Percentiles rank a stretch among this genome's conserved stretches.
phyloP scores from a whole-genome alignment of 176 grass and related monocot genomes.

The Paspalum notatum region DNA sequence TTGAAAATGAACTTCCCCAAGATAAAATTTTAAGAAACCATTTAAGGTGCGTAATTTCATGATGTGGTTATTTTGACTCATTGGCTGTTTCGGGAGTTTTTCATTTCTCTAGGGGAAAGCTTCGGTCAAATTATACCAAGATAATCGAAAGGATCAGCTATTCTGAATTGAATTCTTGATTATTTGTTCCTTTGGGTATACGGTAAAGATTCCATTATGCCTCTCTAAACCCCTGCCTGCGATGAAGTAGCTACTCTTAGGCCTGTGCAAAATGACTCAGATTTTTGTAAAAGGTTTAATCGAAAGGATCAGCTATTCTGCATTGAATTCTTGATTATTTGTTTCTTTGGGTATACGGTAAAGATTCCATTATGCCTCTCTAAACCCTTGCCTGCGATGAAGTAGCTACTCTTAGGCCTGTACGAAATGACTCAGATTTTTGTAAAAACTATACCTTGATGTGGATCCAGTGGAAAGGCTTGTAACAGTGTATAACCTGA shows the following conservation, averaged over 20 bases:
- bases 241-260: not conserved
- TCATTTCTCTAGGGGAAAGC: not conserved
- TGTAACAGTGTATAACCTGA: not conserved
- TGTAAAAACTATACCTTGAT: not conserved
- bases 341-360: not conserved
- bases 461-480: not conserved
- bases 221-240: not conserved
- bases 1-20: not conserved
- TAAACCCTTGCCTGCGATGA: not conserved
- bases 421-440: not conserved
- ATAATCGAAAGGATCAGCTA: not conserved
- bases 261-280: not conserved
- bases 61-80: not conserved
- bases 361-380: not conserved
- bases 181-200: conserved; percentile 16
- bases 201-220: not conserved
- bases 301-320: not conserved
- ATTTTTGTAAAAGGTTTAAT: not conserved
- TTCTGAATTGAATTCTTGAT: not conserved
- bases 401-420: not conserved
- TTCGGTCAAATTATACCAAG: not conserved
- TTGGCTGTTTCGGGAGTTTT: conserved; percentile 2
- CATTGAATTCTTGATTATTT: not conserved
- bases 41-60: not conserved
- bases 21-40: not conserved